These are phyloP conservation scores for Tolypocladium tropicale DNA, from an alignment of 2,329 filamentous ascomycete species.

Conservation along the genomic window DNA sequence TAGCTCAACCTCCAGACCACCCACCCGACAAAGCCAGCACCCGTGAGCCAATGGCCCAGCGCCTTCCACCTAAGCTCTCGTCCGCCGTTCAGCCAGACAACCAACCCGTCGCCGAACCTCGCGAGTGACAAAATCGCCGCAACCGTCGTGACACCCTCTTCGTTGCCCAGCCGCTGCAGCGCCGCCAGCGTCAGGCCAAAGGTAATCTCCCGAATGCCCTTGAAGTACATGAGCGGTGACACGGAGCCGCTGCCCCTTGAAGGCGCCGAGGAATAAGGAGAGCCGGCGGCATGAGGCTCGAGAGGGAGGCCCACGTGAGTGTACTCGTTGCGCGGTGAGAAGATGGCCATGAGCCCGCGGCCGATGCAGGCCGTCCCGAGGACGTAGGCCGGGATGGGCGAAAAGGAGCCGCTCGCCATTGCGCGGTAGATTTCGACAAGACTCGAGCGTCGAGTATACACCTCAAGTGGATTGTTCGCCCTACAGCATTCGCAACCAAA, in stretches of 20 bases:
- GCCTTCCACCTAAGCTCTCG: constrained; percentile 11
- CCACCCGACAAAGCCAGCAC: constrained; percentile 14
- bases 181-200: constrained; percentile 18
- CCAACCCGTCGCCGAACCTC: constrained; percentile 19
- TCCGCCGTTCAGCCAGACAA: constrained; percentile 21
- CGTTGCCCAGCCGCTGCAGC: constrained; percentile 18
- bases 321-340: neutral
- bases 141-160: constrained; percentile 17
- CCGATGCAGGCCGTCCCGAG: neutral
- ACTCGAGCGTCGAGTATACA: neutral
- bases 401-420: neutral
- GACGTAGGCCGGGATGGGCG: neutral
- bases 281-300: neutral
- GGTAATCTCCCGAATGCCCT: constrained; percentile 21
- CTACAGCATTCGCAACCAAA: too few relatives aligned
- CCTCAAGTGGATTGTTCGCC: too few relatives aligned
- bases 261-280: neutral
- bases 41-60: constrained; percentile 16
- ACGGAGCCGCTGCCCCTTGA: neutral
- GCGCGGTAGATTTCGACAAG: neutral
- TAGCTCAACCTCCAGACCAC: constrained; percentile 12
- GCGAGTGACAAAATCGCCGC: constrained; percentile 16
- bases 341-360: neutral
- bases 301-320: neutral
- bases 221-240: constrained; percentile 24